Percentiles rank a stretch among this genome's conserved stretches.
Evolutionary conservation across 768 basidiomycete species (phyloP).

Genomic region (Leccinum olivaceopallidum): DNA sequence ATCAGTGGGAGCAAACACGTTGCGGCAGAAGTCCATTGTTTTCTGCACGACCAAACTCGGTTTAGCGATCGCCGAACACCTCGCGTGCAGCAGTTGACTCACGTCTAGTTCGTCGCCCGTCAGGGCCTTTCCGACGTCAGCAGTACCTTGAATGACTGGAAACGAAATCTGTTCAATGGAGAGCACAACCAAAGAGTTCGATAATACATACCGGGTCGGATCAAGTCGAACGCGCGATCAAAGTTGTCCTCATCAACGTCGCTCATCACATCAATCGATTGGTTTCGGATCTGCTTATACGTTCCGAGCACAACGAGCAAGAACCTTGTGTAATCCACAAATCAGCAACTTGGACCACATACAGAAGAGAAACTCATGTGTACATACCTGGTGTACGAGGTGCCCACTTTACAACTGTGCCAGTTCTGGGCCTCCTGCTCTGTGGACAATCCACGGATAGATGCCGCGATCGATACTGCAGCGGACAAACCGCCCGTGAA

Average conservation of each 20-base stretch:
- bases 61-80: neutral
- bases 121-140: constrained; percentile 7
- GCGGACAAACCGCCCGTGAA: constrained; percentile 13
- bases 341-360: neutral
- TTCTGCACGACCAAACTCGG: constrained; percentile 1
- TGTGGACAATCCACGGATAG: constrained; percentile 9
- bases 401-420: constrained; percentile 14
- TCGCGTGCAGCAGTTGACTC: neutral
- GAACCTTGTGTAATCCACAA: constrained; percentile 1
- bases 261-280: neutral
- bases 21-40: constrained; percentile 13
- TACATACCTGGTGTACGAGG: constrained; percentile 10
- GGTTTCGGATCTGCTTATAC: neutral
- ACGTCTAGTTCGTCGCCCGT: constrained; percentile 12
- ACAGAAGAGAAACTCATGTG: neutral
- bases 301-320: constrained; percentile 7
- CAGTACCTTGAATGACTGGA: constrained; percentile 12
- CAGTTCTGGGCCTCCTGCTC: constrained; percentile 11
- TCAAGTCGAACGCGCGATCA: constrained; percentile 12
- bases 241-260: constrained; percentile 14
- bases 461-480: constrained; percentile 11
- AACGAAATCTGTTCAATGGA: neutral
- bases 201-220: constrained; percentile 9
- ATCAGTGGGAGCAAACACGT: constrained; percentile 6
- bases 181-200: neutral